phyloP scores from a whole-genome alignment of 257 asterid species.

The Cordia subcordata region DNA sequence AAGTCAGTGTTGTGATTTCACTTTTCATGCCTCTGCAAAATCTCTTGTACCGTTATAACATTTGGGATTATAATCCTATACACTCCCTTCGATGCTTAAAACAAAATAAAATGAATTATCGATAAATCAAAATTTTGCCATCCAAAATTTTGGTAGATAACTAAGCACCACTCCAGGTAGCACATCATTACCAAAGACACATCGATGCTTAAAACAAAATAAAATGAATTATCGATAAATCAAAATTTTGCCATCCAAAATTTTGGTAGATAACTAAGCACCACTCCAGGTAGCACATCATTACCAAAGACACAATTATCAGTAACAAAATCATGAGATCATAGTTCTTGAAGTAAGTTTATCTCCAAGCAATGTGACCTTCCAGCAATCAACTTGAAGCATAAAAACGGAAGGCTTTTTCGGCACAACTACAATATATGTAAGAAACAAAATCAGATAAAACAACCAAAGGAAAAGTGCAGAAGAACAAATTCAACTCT shows the following conservation, averaged over 20 bases:
- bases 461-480: slow-evolving; percentile 2
- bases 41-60: too few species aligned
- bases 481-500: too few species aligned
- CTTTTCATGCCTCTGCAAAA: too few species aligned
- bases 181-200: background rate
- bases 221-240: too few species aligned
- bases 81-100: too few species aligned
- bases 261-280: background rate
- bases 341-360: slow-evolving; percentile 53
- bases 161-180: background rate
- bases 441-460: background rate
- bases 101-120: too few species aligned
- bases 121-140: too few species aligned
- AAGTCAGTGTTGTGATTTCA: too few species aligned
- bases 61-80: too few species aligned
- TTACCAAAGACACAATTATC: background rate
- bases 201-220: too few species aligned
- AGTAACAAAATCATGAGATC: slow-evolving; percentile 32
- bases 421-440: slow-evolving; percentile 64
- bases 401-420: slow-evolving; percentile 64
- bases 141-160: background rate
- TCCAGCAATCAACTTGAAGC: slow-evolving; percentile 86
- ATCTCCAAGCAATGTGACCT: slow-evolving; percentile 70
- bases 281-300: too few species aligned
- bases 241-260: too few species aligned